Evolutionary conservation across 192 early-diverging fungal genomes (phyloP), one percentile per base, ranked within the genome.

Genomic region (Jimgerdemannia flammicorona): DNA sequence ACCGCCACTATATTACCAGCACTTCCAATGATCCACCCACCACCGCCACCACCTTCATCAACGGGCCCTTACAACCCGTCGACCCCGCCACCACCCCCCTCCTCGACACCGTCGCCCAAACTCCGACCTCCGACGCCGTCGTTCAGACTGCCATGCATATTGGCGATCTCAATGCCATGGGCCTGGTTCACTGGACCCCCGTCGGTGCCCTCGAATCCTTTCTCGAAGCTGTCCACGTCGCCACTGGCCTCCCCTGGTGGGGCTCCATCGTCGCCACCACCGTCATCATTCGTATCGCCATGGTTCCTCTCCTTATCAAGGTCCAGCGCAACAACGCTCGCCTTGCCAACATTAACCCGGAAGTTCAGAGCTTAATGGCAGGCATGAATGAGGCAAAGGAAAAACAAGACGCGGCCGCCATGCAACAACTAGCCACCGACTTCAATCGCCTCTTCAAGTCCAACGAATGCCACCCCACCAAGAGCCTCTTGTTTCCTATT

Each of bases 231-330:
- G 75, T 94, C 54, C 91, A 96, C 77, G 92, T 98, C 17, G 81
- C 84, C 40, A 91, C 91, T 17, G 96, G 96, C 4, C 79, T 98
- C 71, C 95, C 96, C 4, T 99, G 97, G 97, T 97, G 94, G 94
- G 92, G 82, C 7, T 91, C 96, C n/a, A 97, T 99, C 71, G 87
- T 86, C 4, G 79, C 76, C 9, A 78, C 90, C 2, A 95, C 93
- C 0, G 44, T 97, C 41, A 69, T 85, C 7, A 84, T 95, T 20
- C 93, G 96, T 70, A 75, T 88, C 0, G 81, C 86, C 3, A 68
- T 95, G 40, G 79, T 96, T 44, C 96, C 96, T 1, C 69, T 96
- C 20, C 86, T 89, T 20, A 78, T 95, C 72, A 91, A 89, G 79
- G 78, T 90, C 18, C 93, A 94, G 77, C 86, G 90, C 29, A 89